phyloP scores from a whole-genome alignment of 2,329 filamentous ascomycete species.

The Phialophora macrospora region DNA sequence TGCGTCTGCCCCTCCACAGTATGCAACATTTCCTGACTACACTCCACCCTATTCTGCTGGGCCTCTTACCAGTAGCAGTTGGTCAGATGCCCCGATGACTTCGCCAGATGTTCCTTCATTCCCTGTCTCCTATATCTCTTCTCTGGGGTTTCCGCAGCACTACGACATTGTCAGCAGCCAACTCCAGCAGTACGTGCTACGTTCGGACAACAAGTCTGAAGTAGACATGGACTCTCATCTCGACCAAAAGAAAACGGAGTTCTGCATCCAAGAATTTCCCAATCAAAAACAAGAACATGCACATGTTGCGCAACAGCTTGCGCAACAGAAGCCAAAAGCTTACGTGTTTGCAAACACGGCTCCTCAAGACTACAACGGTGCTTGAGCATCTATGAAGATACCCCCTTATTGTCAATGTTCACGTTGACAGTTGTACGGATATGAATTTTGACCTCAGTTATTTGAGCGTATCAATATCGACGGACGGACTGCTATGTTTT shows the following conservation, averaged over 20 bases:
- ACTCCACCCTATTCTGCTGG: slow-evolving; percentile 45
- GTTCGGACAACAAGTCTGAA: slow-evolving; percentile 35
- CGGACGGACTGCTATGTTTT: background rate
- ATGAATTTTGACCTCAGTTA: slow-evolving; percentile 22
- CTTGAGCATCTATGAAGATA: slow-evolving; percentile 10
- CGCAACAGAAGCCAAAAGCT: slow-evolving; percentile 49
- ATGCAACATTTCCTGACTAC: slow-evolving; percentile 51
- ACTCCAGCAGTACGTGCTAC: slow-evolving; percentile 41
- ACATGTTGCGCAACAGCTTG: slow-evolving; percentile 50
- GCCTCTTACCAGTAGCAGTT: slow-evolving; percentile 49
- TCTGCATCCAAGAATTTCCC: slow-evolving; percentile 52
- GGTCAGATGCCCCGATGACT: slow-evolving; percentile 50
- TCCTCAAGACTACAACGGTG: slow-evolving; percentile 44
- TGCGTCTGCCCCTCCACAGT: slow-evolving; percentile 52
- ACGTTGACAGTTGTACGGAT: slow-evolving; percentile 15
- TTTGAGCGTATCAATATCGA: slow-evolving; percentile 29
- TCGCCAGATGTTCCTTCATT: slow-evolving; percentile 48
- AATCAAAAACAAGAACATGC: slow-evolving; percentile 52
- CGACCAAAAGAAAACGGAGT: slow-evolving; percentile 48
- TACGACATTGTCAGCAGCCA: slow-evolving; percentile 43
- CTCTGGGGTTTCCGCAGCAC: slow-evolving; percentile 42
- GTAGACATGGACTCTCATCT: slow-evolving; percentile 27
- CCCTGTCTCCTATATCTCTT: slow-evolving; percentile 47
- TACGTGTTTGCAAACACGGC: slow-evolving; percentile 53
- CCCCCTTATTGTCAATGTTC: background rate